A percentile compares a stretch with the other conserved stretches of the same genome.
phyloP scores from a whole-genome alignment of 192 early-diverging fungal genomes.

The Dissophora ornata region DNA sequence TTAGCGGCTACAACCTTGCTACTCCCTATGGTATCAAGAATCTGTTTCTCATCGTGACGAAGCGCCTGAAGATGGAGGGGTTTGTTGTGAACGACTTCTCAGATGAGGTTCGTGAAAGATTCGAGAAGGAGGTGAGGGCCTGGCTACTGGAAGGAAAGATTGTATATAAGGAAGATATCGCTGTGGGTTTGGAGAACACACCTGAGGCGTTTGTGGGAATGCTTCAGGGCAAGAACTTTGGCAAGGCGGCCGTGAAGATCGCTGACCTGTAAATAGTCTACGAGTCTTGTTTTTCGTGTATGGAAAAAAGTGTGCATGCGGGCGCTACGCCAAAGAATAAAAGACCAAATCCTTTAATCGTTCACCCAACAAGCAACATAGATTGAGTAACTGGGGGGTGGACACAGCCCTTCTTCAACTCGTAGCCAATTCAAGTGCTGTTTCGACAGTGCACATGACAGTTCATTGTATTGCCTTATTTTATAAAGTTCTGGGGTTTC shows the following conservation, averaged over 20 bases:
- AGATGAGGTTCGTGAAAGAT: background rate
- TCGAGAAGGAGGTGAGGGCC: slow-evolving; percentile 15
- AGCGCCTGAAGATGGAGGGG: slow-evolving; percentile 11
- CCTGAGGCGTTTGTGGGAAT: slow-evolving; percentile 17
- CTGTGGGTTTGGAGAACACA: slow-evolving; percentile 9
- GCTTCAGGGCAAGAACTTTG: slow-evolving; percentile 24
- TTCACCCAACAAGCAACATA: too few species aligned
- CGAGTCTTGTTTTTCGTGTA: too few species aligned
- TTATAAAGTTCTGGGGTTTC: background rate
- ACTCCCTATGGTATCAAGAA: slow-evolving; percentile 7
- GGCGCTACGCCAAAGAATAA: too few species aligned
- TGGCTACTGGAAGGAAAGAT: slow-evolving; percentile 31
- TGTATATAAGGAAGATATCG: slow-evolving; percentile 10
- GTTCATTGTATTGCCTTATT: slow-evolving; percentile 3
- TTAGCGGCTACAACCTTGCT: slow-evolving; percentile 1
- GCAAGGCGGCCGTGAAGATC: slow-evolving; percentile 23
- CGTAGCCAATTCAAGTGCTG: too few species aligned
- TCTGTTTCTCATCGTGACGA: slow-evolving; percentile 1
- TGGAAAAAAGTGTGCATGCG: too few species aligned
- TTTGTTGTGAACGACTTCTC: slow-evolving; percentile 21
- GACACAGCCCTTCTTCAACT: too few species aligned
- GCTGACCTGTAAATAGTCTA: slow-evolving; percentile 5
- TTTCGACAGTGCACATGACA: too few species aligned
- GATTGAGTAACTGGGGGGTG: too few species aligned
- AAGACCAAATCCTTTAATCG: too few species aligned